Base-by-base conservation (phyloP, 1,284 basidiomycete genomes). In the Malassezia nana region DNA sequence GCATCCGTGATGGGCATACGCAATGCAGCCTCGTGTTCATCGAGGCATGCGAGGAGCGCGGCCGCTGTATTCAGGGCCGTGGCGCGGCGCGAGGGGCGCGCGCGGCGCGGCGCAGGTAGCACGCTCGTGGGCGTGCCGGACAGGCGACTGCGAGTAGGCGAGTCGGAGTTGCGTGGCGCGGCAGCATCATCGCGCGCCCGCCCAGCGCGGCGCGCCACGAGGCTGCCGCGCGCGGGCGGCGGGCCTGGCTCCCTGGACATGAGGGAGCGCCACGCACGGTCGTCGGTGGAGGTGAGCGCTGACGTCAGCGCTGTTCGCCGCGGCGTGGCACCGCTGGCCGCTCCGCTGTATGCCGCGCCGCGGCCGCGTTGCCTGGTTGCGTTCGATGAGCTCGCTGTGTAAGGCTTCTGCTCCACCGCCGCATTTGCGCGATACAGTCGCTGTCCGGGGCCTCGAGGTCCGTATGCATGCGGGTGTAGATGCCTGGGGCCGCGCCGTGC, bases 381-480 rank as follows among this genome's bases (percentile, higher is more conserved):
- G 35, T 18, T 38, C 35, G 35, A 38, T 38, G 35, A 18, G 16
- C 35, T 20, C 18, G 35, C 35, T 38, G 18, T 18, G 35, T 18
- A 38, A n/a, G 18, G 18, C 35, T n/a, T 9, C 35, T 9, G 32
- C 15, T 4, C 45, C n/a, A 8, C 52, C 46, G 18, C 25, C 16
- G 32, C 20, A n/a, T 50, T 42, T 71, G 28, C 65, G 61, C 18
- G 70, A 71, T 52, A 55, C 63, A 20, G 65, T 73, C 22, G 52
- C 55, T 39, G 57, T 73, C 52, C 60, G 60, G 50, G 58, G 54
- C 38, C 57, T 73, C 33, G 49, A 63, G 28, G 64, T 71, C 33
- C 68, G 70, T 40, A 62, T 67, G 59, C 58, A 57, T 25, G 64
- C 65, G 28, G 70, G 70, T 40, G 59, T 68, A 40, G 70, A 73